Conservation (phyloP, 495 filamentous ascomycete genomes). For the Massariosphaeria phaeospora region DNA sequence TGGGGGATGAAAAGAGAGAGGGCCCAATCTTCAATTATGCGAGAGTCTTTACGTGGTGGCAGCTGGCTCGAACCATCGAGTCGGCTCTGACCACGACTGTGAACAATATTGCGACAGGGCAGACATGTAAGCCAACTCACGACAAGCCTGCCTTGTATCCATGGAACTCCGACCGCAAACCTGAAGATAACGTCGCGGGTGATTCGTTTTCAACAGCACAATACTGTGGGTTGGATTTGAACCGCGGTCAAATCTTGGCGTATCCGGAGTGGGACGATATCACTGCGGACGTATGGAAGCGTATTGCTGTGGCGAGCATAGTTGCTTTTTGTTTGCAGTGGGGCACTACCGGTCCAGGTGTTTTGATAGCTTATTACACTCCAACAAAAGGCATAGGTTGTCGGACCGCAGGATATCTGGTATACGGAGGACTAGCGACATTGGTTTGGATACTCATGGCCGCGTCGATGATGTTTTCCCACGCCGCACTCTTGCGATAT, state of each 20-base stretch:
- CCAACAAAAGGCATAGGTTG: constrained; percentile 29
- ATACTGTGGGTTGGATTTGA: constrained; percentile 27
- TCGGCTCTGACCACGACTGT: constrained; percentile 14
- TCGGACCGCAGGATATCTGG: constrained; percentile 12
- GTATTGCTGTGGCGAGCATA: constrained; percentile 22
- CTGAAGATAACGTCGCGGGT: constrained; percentile 23
- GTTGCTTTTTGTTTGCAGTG: constrained; percentile 27
- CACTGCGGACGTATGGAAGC: constrained; percentile 23
- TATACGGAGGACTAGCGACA: constrained; percentile 28
- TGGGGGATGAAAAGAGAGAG: constrained; percentile 24
- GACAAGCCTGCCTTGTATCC: background rate
- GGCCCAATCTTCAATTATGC: constrained; percentile 32
- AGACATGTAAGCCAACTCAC: constrained; percentile 11
- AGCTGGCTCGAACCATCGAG: constrained; percentile 27
- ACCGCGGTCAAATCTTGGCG: constrained; percentile 16
- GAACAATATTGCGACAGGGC: constrained; percentile 16
- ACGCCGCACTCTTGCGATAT: constrained; percentile 24
- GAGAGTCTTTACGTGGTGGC: constrained; percentile 32
- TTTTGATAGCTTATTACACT: constrained; percentile 30
- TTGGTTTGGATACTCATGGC: constrained; percentile 21
- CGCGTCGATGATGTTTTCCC: constrained; percentile 28
- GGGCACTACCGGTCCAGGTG: constrained; percentile 25
- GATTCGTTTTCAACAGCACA: constrained; percentile 21
- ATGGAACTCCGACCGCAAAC: constrained; percentile 12
- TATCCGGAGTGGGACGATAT: constrained; percentile 29